phyloP scores from a whole-genome alignment of 768 basidiomycete species.

The Rhodotorula babjevae region DNA sequence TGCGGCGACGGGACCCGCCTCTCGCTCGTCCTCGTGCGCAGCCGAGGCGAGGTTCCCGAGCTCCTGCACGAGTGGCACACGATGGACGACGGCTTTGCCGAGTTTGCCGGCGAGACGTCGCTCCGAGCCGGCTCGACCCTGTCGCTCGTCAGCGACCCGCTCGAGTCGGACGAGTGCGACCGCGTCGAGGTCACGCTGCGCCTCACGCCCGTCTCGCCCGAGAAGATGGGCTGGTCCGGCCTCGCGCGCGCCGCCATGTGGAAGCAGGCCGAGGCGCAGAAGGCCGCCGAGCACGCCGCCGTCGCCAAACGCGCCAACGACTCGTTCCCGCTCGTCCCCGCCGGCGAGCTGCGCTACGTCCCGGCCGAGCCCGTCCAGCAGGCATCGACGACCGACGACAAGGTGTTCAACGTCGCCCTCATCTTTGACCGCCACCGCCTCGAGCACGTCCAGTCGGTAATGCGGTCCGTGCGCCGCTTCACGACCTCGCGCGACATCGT shows the following conservation, averaged over 20 bases:
- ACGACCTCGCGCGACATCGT: conserved; percentile 19
- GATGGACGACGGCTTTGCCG: conserved; percentile 22
- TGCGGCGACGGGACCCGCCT: conserved; percentile 37
- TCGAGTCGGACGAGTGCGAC: conserved; percentile 35
- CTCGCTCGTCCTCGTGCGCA: conserved; percentile 11
- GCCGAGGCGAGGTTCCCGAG: conserved; percentile 8
- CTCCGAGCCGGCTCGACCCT: conserved; percentile 17
- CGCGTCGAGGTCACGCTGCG: conserved; percentile 24
- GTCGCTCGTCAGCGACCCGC: conserved; percentile 27
- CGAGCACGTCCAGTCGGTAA: conserved; percentile 34
- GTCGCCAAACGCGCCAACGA: background rate
- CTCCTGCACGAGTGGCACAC: conserved; percentile 20
- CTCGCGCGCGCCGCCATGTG: conserved; percentile 9
- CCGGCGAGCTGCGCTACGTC: background rate
- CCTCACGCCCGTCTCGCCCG: conserved; percentile 25
- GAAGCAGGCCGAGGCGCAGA: background rate
- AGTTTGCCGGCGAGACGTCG: conserved; percentile 14
- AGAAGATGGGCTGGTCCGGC: conserved; percentile 32
- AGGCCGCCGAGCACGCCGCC: background rate
- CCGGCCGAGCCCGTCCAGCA: background rate
- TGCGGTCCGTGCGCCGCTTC: conserved; percentile 32
- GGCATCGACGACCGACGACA: conserved; percentile 3
- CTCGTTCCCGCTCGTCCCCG: no score
- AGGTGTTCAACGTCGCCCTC: conserved; percentile 35
- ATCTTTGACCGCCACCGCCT: conserved; percentile 38